Evolutionary conservation across 2,329 filamentous ascomycete genomes (phyloP).

Genomic region (Xylaria sp.): DNA sequence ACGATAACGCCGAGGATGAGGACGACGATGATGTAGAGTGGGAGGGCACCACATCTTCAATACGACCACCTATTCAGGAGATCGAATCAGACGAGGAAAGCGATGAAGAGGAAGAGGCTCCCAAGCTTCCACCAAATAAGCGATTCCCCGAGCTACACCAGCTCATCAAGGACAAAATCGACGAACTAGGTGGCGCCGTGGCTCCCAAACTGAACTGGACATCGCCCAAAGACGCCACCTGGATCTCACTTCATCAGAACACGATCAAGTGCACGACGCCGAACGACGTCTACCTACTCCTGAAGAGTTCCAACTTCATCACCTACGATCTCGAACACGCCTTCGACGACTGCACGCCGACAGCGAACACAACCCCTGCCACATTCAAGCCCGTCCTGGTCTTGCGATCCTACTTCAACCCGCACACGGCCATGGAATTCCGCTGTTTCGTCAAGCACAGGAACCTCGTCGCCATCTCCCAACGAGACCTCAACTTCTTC

Average conservation of each 20-base stretch:
- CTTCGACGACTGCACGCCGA: conserved; percentile 66
- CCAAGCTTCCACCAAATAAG: conserved; percentile 45
- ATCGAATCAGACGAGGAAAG: conserved; percentile 43
- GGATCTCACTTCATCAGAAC: conserved; percentile 79
- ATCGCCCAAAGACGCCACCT: conserved; percentile 89
- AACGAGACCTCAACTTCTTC: conserved; percentile 87
- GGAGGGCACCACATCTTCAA: conserved; percentile 39
- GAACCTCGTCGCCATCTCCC: conserved; percentile 74
- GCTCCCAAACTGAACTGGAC: conserved; percentile 97
- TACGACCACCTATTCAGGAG: conserved; percentile 36
- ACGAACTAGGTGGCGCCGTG: conserved; percentile 76
- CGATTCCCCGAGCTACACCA: conserved; percentile 69
- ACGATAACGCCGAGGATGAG: conserved; percentile 52
- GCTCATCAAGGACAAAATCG: conserved; percentile 69
- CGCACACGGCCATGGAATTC: conserved; percentile 90
- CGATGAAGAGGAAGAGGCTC: conserved; percentile 47
- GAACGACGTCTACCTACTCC: conserved; percentile 86
- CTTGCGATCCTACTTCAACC: conserved; percentile 78
- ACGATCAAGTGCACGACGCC: conserved; percentile 84
- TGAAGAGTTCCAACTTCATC: conserved; percentile 92
- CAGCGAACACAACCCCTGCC: conserved; percentile 30
- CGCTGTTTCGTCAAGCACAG: conserved; percentile 87
- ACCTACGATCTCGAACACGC: conserved; percentile 92
- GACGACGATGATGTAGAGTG: conserved; percentile 56
- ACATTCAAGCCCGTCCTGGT: conserved; percentile 72